Evolutionary conservation across 225 moss, liverwort and hornwort genomes (phyloP), one percentile per base, ranked within the genome.

Genomic region (Lunularia cruciata): DNA sequence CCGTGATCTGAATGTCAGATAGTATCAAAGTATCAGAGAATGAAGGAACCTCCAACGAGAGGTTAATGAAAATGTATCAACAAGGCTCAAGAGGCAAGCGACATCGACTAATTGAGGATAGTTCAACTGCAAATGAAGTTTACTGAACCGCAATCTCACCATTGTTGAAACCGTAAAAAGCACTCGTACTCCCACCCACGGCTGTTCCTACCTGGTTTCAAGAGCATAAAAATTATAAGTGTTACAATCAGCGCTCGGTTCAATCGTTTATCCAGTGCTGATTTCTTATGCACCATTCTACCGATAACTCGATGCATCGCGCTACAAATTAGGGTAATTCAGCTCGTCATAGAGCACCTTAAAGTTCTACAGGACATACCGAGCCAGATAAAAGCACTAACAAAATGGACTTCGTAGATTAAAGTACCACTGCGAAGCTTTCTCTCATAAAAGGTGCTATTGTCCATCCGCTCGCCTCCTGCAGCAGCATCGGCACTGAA

Each of bases 391-490:
- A 46, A 6, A 46, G 27, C 18, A 31, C n/a, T 30, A 64, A 46
- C 14, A 8, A 23, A 43, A 31, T 61, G 39, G 39, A 42, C 36
- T 39, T 39, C 19, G 7, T 39, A 64, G 46, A 31, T 19, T 32
- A 20, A 31, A 47, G 38, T 83, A 93, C 98, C 98, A 98, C 88
- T 42, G 93, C 89, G 65, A 98, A 89, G 77, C 98, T 89, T 71
- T 98, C 98, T 63, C 98, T 86, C 89, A 98, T 67, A 45, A 98
- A 89, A 30, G 98, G 98, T 10, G 93, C 90, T 64, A 98, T 93
- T 22, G 93, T 98, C 98, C 98, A 98, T 39, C 90, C 90, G 63
- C 85, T 91, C 47, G 91, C 90, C 72, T 86, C 91, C 98, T 98
- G 86, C 75, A 73, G 71, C 31, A 47, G 49, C 51, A 10, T 18